Evolutionary conservation across 1,284 basidiomycete species (phyloP), one percentile per base, ranked within the genome.

Genomic region (Rhodotorula sp.): DNA sequence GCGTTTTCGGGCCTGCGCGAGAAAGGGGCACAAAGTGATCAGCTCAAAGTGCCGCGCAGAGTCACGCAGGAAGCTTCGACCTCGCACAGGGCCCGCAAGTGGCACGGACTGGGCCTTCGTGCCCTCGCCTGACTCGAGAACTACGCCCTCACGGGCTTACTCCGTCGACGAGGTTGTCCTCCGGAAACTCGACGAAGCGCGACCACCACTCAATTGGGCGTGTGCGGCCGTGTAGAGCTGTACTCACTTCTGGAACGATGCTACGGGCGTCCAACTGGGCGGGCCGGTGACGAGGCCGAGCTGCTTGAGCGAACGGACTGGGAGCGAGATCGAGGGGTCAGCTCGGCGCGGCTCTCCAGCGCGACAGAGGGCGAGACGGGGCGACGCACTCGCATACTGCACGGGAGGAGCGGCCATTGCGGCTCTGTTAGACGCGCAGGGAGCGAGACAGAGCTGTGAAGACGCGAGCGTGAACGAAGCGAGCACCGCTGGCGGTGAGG

Each of bases 281-380:
- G 88, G 85, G 55, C 91, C 92, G 73, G 89, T 87, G 79, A 93
- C 88, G 79, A 98, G 87, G 74, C 92, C 92, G 71, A 95, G 85
- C 68, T 87, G 87, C 88, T 97, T 98, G 87, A 96, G 93, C 62
- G 95, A 91, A 81, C 95, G 92, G 85, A 89, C 92, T 93, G 80
- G 8, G 23, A n/a, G 50, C n/a, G 45, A 34, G 46, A 25, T 59
- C 23, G 41, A 46, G 14, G n/a, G 49, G 19, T 48, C 45, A 45
- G 41, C 46, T n/a, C 52, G 42, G 42, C 19, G 61, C 3, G 23
- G 8, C 5, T 55, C 14, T 25, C 52, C 34, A 53, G 27, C 49
- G 5, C 13, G 34, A 53, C 1, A 23, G 14, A 21, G 17, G 19
- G 19, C 4, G 46, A 7, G 41, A 48, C 8, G 13, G 34, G n/a